Base-by-base conservation (phyloP, 192 early-diverging fungal genomes). In the Linnemannia exigua region DNA sequence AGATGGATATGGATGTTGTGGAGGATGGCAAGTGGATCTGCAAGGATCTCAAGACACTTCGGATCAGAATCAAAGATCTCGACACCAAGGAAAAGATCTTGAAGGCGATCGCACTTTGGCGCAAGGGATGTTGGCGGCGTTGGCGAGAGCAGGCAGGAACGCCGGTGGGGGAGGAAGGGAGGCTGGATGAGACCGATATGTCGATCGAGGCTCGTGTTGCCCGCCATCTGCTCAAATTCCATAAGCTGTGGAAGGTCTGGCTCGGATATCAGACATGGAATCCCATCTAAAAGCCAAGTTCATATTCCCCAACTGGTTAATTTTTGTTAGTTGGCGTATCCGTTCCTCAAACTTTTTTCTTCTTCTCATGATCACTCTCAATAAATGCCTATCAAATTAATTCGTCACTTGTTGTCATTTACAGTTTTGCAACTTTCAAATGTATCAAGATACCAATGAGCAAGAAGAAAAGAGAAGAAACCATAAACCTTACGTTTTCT, bases 181-280 rank as follows among this genome's bases (percentile, higher is more conserved):
- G 9, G 25, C 14, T 25, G 25, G 54, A 61, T 31, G 70, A 41
- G 48, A 47, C 19, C 11, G 28, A 52, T 1, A 19, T 36, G 12
- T 73, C 50, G 15, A 54, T 73, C 4, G 72, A 73, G 72, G 72
- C 33, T 6, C 72, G 72, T 1, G 72, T 73, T 73, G 72, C 72
- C 3, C 31, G 72, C 16, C 72, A 51, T 15, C 16, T 73, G 0
- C 48, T 73, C 12, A 2, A 54, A 25, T 73, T 73, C 12, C 31
- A 73, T 1, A 73, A 51, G 37, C 33, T 73, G 28, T 17, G 33
- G 25, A 20, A 12, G n/a, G 46, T 72, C 20, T 72, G 71, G 71
- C 33, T 72, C 3, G 48, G 72, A 15, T 41, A 38, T 14, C 67
- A 72, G 28, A 61, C 54, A 61, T 28, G 25, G 54, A 61, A 6